A percentile compares a stretch with the other conserved stretches of the same genome.
These are phyloP conservation scores for Hibiscus syriacus DNA, from an alignment of 345 rosid species.

Conservation along the genomic window DNA sequence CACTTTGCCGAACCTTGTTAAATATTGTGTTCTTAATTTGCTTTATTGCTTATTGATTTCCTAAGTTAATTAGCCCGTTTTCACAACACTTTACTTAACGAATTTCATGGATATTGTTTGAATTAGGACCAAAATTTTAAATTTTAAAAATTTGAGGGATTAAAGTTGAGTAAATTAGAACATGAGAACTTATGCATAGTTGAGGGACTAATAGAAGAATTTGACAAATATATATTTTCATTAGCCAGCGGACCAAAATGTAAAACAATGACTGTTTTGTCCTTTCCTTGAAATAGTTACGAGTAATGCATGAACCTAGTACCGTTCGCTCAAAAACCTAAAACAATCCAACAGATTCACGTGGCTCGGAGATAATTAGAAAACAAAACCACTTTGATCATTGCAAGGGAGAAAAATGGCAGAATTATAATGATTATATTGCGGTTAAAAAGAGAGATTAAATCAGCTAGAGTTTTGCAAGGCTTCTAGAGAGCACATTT, in stretches of 20 bases:
- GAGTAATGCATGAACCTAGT: background rate
- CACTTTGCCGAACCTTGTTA: too few relatives aligned
- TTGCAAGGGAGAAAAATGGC: constrained; percentile 3
- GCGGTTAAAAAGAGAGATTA: constrained; percentile 17
- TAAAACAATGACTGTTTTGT: background rate
- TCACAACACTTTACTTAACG: too few relatives aligned
- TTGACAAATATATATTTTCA: background rate
- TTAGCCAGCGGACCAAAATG: background rate
- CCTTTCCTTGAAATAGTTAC: background rate
- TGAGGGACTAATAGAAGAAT: too few relatives aligned
- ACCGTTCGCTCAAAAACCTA: background rate
- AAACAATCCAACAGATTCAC: constrained; percentile 29
- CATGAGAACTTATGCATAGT: too few relatives aligned
- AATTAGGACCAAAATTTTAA: too few relatives aligned
- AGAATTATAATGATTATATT: constrained; percentile 6
- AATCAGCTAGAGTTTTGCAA: constrained; percentile 12
- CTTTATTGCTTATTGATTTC: too few relatives aligned
- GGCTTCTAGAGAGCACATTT: constrained; percentile 12
- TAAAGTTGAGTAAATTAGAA: too few relatives aligned
- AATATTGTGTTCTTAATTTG: too few relatives aligned
- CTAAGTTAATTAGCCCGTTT: too few relatives aligned
- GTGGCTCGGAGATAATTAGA: constrained; percentile 25
- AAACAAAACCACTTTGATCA: constrained; percentile 13
- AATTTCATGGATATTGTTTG: too few relatives aligned
- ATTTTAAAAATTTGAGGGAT: too few relatives aligned